Evolutionary conservation across 2,329 filamentous ascomycete species (phyloP), one percentile per base, ranked within the genome.

Genomic region (Beauveria pseudobassiana): DNA sequence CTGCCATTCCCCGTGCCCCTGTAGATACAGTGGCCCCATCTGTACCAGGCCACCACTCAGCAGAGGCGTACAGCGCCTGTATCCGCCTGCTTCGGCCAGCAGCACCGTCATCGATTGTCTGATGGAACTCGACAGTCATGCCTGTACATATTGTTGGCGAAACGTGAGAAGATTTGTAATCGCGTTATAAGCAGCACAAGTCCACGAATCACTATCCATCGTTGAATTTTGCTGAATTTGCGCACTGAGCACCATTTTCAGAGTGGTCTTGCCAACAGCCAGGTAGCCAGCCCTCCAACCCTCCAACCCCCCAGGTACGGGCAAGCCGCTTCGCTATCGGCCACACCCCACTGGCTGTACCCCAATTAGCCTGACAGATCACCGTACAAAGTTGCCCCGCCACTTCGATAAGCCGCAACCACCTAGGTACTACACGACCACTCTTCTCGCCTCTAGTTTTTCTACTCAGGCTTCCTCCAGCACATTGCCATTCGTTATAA

Each of bases 331-430:
- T 34, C 26, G 40, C 40, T 58, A 49, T 49, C 55, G 45, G 55
- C 10, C 43, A 57, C 26, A 9, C 53, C 42, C 42, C 40, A 56
- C 42, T 56, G 42, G 53, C 42, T 56, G 42, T 22, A 45, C 52
- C 52, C 18, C 22, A 55, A 45, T 48, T 57, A 58, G 48, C 56
- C n/a, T 24, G 34, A 26, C 48, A 34, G 56, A 59, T 59, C 56
- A 59, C 28, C 56, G 12, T 24, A 48, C 34, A 61, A 61, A 54
- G 28, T 30, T 54, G 59, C 59, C 59, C 59, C 59, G 59, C 59
- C 50, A 61, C 18, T 49, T 53, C 59, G 59, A 61, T 61, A 61
- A 61, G 59, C 59, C 50, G 58, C 40, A 53, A 54, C 40, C 28
- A 40, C 24, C 28, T 30, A 14, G 30, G 26, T 20, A 34, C 43